phyloP scores from a whole-genome alignment of 192 early-diverging fungal species.

The Pilobolus umbonatus region DNA sequence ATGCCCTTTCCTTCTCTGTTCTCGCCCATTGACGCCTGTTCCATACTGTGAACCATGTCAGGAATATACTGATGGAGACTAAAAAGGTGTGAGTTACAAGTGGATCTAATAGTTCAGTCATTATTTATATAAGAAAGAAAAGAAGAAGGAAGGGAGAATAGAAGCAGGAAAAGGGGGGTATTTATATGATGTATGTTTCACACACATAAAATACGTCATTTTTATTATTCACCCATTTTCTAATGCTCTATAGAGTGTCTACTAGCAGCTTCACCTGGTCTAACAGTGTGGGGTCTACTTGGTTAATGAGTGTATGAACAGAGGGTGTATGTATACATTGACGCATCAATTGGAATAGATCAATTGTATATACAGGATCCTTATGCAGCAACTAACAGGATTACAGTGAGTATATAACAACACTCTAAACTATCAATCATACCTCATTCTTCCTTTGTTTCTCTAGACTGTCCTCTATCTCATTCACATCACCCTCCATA shows the following conservation, averaged over 20 bases:
- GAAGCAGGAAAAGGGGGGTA: not conserved
- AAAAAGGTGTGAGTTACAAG: not conserved
- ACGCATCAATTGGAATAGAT: constrained; percentile 48
- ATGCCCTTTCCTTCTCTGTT: constrained; percentile 17
- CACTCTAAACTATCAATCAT: not conserved
- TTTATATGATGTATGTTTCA: not conserved
- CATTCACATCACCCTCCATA: constrained; percentile 40
- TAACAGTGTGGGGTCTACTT: constrained; percentile 39
- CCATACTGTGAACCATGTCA: constrained; percentile 1
- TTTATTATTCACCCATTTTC: not conserved
- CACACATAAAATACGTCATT: not conserved
- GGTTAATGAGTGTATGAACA: constrained; percentile 35
- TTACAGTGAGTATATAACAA: not conserved
- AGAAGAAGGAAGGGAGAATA: not conserved
- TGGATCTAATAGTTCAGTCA: not conserved
- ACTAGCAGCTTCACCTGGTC: constrained; percentile 33
- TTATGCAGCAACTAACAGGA: constrained; percentile 39
- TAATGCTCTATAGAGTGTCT: not conserved
- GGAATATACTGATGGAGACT: not conserved
- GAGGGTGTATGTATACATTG: constrained; percentile 39
- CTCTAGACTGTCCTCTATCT: constrained; percentile 47
- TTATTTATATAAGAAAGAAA: not conserved
- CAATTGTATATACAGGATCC: constrained; percentile 57
- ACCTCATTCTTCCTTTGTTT: constrained; percentile 42
- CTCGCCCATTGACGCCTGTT: not conserved